A percentile compares a stretch with the other conserved stretches of the same genome.
These are phyloP conservation scores for Phytophthora chlamydospora DNA, from an alignment of 352 stramenopile genomes.

Conservation along the genomic window DNA sequence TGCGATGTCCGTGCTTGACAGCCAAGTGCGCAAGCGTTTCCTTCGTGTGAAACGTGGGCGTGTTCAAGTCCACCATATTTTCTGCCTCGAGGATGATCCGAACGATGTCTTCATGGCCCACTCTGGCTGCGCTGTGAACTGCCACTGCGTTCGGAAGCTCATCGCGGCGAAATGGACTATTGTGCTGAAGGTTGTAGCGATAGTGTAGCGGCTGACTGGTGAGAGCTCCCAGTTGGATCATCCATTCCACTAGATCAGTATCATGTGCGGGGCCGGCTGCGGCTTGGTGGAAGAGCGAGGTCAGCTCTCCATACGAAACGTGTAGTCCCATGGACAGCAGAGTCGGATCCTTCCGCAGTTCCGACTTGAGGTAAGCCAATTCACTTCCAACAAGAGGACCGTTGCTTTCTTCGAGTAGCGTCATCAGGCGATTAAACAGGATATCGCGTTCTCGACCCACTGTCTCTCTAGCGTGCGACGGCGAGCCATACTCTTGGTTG, in stretches of 20 bases:
- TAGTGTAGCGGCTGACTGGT: constrained; percentile 23
- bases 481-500: constrained; percentile 17
- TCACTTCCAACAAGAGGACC: constrained; percentile 13
- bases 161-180: not conserved
- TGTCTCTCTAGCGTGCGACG: not conserved
- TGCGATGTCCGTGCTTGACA: constrained; percentile 24
- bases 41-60: constrained; percentile 32
- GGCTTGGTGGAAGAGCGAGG: constrained; percentile 33
- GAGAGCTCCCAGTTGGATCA: constrained; percentile 40
- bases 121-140: constrained; percentile 29
- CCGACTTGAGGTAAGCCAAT: constrained; percentile 13
- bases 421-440: constrained; percentile 27
- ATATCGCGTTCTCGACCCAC: not conserved
- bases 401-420: constrained; percentile 16
- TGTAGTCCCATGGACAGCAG: constrained; percentile 8
- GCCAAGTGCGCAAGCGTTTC: constrained; percentile 36
- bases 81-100: constrained; percentile 33
- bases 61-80: constrained; percentile 36
- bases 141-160: constrained; percentile 24
- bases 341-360: constrained; percentile 21
- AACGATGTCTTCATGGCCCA: constrained; percentile 28
- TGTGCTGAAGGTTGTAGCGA: constrained; percentile 2
- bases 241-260: constrained; percentile 36
- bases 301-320: not conserved
- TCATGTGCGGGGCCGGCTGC: constrained; percentile 36